phyloP scores from a whole-genome alignment of 179 eudicot species.

The Spergularia azorica region DNA sequence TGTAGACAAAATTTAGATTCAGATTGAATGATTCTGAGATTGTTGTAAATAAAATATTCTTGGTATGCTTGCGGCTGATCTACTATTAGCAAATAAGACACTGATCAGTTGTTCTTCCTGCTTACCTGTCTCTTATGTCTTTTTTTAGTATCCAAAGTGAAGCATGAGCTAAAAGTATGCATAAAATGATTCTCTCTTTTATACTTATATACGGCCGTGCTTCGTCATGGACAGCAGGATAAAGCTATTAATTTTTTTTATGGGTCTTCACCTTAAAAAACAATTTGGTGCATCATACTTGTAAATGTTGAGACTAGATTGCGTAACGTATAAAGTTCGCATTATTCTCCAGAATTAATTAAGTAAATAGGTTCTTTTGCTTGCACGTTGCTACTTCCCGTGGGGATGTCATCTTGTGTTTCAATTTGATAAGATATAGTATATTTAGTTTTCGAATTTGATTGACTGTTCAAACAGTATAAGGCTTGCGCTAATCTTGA shows the following conservation, averaged over 20 bases:
- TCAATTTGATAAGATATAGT: neutral
- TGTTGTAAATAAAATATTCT: neutral
- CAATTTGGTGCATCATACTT: conserved; percentile 8
- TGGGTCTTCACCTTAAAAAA: neutral
- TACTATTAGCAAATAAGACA: conserved; percentile 4
- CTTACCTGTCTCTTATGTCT: conserved; percentile 16
- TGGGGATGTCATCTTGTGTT: conserved; percentile 3
- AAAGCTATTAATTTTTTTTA: neutral
- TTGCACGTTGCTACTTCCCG: conserved; percentile 7
- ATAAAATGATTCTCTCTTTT: conserved; percentile 5
- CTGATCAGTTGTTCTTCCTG: conserved; percentile 10
- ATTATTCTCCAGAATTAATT: conserved; percentile 2
- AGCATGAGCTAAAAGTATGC: conserved; percentile 16
- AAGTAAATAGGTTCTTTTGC: conserved; percentile 1
- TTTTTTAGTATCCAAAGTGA: conserved; percentile 4
- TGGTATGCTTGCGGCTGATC: conserved; percentile 1
- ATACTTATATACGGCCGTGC: neutral
- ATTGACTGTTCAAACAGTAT: neutral
- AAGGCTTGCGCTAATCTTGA: no score
- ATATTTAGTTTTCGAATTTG: neutral
- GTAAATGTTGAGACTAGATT: conserved; percentile 9
- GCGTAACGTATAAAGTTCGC: conserved; percentile 6
- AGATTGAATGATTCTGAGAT: conserved; percentile 1
- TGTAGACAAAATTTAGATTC: conserved; percentile 18
- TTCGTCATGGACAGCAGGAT: conserved; percentile 18